phyloP scores from a whole-genome alignment of 1,284 basidiomycete species.

The Apiotrichum sp. region DNA sequence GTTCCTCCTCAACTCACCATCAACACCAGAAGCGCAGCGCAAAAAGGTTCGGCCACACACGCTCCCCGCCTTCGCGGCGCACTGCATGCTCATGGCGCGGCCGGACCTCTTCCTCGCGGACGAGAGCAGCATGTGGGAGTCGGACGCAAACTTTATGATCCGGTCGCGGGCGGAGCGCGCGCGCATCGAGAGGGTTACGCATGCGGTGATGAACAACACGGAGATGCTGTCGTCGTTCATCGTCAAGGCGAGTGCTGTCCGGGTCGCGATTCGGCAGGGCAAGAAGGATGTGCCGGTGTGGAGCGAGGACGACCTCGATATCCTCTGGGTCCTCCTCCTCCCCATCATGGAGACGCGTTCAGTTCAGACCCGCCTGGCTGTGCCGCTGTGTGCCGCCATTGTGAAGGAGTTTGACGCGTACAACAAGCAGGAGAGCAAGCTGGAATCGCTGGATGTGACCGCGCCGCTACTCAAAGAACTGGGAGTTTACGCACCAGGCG shows the following conservation, averaged over 20 bases:
- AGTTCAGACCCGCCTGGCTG: slow-evolving; percentile 62
- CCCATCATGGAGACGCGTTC: slow-evolving; percentile 57
- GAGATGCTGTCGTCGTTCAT: slow-evolving; percentile 56
- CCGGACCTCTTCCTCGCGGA: slow-evolving; percentile 62
- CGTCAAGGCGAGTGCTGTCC: slow-evolving; percentile 53
- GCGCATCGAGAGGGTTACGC: slow-evolving; percentile 54
- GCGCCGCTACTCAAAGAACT: slow-evolving; percentile 55
- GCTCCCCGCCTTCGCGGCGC: slow-evolving; percentile 57
- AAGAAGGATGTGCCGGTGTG: slow-evolving; percentile 45
- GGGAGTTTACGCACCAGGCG: slow-evolving; percentile 68
- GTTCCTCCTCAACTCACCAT: slow-evolving; percentile 20
- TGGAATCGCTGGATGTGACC: slow-evolving; percentile 36
- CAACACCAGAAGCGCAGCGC: neutral
- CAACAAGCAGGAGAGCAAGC: neutral
- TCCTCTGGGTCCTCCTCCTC: slow-evolving; percentile 63
- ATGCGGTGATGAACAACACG: slow-evolving; percentile 52
- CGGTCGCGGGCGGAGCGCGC: slow-evolving; percentile 61
- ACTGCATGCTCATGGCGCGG: slow-evolving; percentile 65
- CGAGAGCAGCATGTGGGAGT: slow-evolving; percentile 54
- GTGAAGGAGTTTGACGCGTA: slow-evolving; percentile 54
- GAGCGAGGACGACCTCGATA: slow-evolving; percentile 56
- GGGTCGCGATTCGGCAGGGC: slow-evolving; percentile 28
- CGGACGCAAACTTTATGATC: slow-evolving; percentile 58
- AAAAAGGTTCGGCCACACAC: slow-evolving; percentile 22
- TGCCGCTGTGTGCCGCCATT: slow-evolving; percentile 55